Evolutionary conservation across 2,329 filamentous ascomycete genomes (phyloP).

Genomic region (Pseudogymnoascus sp.): DNA sequence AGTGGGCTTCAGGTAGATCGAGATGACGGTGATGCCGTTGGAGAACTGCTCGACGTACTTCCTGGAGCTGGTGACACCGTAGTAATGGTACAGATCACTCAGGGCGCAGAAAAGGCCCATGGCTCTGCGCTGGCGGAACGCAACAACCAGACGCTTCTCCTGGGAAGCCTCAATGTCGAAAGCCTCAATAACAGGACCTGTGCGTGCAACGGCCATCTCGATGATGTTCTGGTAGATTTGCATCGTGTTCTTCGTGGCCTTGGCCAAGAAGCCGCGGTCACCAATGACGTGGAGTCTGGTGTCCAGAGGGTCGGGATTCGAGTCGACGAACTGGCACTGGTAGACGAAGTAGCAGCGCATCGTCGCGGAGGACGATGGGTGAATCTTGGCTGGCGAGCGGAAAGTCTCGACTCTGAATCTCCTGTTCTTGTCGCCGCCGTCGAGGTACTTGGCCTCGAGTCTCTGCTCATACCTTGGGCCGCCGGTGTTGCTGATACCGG

Average conservation of each 20-base stretch:
- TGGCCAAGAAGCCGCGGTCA: constrained; percentile 88
- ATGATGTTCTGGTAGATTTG: constrained; percentile 94
- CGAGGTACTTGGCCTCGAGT: constrained; percentile 91
- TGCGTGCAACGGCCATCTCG: constrained; percentile 71
- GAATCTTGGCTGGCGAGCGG: constrained; percentile 77
- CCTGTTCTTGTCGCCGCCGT: constrained; percentile 60
- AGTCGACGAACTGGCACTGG: constrained; percentile 81
- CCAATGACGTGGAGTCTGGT: constrained; percentile 86
- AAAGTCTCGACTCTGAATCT: constrained; percentile 96
- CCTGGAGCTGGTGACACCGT: constrained; percentile 87
- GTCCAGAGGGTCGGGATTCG: constrained; percentile 67
- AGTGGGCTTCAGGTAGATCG: constrained; percentile 74
- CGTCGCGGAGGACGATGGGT: constrained; percentile 64
- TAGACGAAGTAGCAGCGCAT: constrained; percentile 98
- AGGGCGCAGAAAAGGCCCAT: constrained; percentile 90
- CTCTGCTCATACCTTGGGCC: constrained; percentile 91
- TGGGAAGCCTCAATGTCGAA: constrained; percentile 88
- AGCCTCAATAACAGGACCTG: constrained; percentile 93
- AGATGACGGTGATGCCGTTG: constrained; percentile 96
- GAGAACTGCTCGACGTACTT: constrained; percentile 99
- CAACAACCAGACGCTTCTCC: constrained; percentile 90
- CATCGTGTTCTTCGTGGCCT: constrained; percentile 93
- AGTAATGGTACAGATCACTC: constrained; percentile 97
- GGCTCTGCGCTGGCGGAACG: constrained; percentile 88
- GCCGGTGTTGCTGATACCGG: constrained; percentile 65